These are phyloP conservation scores for Lanmaoa rubissima DNA, from an alignment of 768 basidiomycete species.

Conservation along the genomic window DNA sequence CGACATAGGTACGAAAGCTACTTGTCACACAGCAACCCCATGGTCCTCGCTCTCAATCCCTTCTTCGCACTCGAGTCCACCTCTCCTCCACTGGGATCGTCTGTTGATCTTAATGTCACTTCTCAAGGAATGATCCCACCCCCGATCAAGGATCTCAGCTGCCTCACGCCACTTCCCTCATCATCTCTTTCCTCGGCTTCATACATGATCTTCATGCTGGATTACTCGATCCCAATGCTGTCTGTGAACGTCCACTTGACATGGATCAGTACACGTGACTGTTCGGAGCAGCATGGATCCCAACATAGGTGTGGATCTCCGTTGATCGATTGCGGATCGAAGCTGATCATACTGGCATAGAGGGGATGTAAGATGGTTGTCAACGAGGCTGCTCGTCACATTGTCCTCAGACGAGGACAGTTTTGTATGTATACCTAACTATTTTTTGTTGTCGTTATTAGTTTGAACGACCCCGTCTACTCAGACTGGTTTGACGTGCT, in stretches of 20 bases:
- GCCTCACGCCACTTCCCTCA: slow-evolving; percentile 83
- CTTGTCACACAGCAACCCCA: slow-evolving; percentile 83
- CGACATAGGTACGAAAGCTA: slow-evolving; percentile 81
- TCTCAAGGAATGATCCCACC: slow-evolving; percentile 80
- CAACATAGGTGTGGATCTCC: slow-evolving; percentile 60
- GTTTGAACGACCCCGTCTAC: neutral
- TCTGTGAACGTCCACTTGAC: slow-evolving; percentile 78
- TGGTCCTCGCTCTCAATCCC: slow-evolving; percentile 92
- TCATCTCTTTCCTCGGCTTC: slow-evolving; percentile 87
- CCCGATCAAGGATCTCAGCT: slow-evolving; percentile 84
- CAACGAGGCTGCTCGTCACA: slow-evolving; percentile 69
- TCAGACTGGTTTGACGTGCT: slow-evolving; percentile 95
- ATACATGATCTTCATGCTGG: slow-evolving; percentile 89
- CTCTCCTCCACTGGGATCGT: slow-evolving; percentile 2
- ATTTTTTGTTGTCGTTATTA: neutral
- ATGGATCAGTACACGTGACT: slow-evolving; percentile 93
- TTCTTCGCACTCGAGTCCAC: slow-evolving; percentile 95
- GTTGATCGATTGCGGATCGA: neutral
- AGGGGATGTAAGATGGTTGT: slow-evolving; percentile 86
- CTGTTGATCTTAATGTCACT: neutral
- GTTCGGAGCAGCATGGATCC: slow-evolving; percentile 90
- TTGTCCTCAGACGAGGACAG: slow-evolving; percentile 86
- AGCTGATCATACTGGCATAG: slow-evolving; percentile 33
- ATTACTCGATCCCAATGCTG: slow-evolving; percentile 75
- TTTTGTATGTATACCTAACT: slow-evolving; percentile 62